phyloP scores from a whole-genome alignment of 2,329 filamentous ascomycete genomes.

The Colletotrichum sp. region DNA sequence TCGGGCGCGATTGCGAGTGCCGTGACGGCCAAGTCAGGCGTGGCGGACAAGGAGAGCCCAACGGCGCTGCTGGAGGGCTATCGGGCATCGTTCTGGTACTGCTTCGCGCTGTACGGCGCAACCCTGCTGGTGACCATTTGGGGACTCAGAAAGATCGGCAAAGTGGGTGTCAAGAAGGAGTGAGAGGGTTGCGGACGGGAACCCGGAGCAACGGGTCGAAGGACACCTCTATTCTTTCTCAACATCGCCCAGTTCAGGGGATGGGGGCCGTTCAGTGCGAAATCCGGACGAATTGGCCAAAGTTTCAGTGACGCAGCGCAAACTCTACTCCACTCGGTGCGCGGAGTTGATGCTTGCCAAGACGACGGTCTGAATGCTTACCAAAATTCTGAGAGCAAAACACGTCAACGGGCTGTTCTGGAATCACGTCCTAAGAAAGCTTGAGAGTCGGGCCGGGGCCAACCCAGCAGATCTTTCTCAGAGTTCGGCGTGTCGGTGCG shows the following conservation, averaged over 20 bases:
- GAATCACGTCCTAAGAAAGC: neutral
- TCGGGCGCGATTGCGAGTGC: conserved; percentile 51
- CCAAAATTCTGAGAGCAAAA: neutral
- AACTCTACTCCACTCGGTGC: neutral
- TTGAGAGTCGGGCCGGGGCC: neutral
- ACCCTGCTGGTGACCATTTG: conserved; percentile 39
- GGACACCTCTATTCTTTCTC: neutral
- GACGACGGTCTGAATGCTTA: neutral
- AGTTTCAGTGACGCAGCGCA: neutral
- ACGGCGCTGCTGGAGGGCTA: conserved; percentile 54
- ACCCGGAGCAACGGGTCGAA: neutral
- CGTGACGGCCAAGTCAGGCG: conserved; percentile 43
- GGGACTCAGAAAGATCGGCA: conserved; percentile 50
- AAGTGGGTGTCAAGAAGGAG: conserved; percentile 51
- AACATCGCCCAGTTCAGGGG: neutral
- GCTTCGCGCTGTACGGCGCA: conserved; percentile 44
- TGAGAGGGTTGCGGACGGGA: conserved; percentile 15
- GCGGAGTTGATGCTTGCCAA: neutral
- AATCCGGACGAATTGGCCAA: neutral
- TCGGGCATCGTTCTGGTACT: conserved; percentile 57
- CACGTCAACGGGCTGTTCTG: neutral
- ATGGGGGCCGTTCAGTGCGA: neutral
- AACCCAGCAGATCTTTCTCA: neutral
- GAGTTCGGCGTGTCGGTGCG: neutral
- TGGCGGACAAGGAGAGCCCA: conserved; percentile 22